Percentiles rank a stretch among this genome's conserved stretches.
These are phyloP conservation scores for Glycine latifolia DNA, from an alignment of 306 rosid species.

Conservation along the genomic window DNA sequence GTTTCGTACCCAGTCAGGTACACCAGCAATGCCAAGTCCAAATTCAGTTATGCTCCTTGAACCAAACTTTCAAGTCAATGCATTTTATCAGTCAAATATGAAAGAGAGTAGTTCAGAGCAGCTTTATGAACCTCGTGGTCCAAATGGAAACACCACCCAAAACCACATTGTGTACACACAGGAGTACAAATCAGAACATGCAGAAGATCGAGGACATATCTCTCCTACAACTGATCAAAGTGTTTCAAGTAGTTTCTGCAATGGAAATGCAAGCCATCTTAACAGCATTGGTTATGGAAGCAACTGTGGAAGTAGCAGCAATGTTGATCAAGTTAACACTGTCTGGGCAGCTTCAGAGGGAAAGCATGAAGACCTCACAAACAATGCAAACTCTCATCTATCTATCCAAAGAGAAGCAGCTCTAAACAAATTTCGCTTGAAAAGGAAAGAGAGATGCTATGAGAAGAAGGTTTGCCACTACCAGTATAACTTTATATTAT, in stretches of 20 bases:
- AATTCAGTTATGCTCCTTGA: slow-evolving; percentile 58
- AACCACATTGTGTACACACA: slow-evolving; percentile 56
- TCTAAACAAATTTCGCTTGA: slow-evolving; percentile 85
- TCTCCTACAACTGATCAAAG: slow-evolving; percentile 81
- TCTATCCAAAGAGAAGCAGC: slow-evolving; percentile 85
- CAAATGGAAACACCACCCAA: slow-evolving; percentile 45
- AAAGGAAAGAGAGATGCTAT: slow-evolving; percentile 93
- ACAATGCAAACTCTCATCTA: slow-evolving; percentile 57
- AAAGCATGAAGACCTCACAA: slow-evolving; percentile 68
- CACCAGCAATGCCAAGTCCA: slow-evolving; percentile 58
- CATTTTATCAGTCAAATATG: slow-evolving; percentile 61
- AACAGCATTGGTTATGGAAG: slow-evolving; percentile 78
- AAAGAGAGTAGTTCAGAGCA: slow-evolving; percentile 63
- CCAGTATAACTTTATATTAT: neutral
- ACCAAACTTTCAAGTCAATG: slow-evolving; percentile 60
- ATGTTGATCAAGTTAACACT: slow-evolving; percentile 58
- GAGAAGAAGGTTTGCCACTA: slow-evolving; percentile 80
- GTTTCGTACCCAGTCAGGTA: slow-evolving; percentile 62
- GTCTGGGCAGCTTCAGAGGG: slow-evolving; percentile 62
- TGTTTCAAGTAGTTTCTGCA: slow-evolving; percentile 72
- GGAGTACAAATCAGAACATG: slow-evolving; percentile 58
- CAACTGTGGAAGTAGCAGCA: slow-evolving; percentile 79
- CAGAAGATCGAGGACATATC: slow-evolving; percentile 67
- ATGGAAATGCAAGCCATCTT: slow-evolving; percentile 67
- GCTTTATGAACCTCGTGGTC: slow-evolving; percentile 45